These are phyloP conservation scores for Mitragyna speciosa DNA, from an alignment of 257 asterid species.

Conservation along the genomic window DNA sequence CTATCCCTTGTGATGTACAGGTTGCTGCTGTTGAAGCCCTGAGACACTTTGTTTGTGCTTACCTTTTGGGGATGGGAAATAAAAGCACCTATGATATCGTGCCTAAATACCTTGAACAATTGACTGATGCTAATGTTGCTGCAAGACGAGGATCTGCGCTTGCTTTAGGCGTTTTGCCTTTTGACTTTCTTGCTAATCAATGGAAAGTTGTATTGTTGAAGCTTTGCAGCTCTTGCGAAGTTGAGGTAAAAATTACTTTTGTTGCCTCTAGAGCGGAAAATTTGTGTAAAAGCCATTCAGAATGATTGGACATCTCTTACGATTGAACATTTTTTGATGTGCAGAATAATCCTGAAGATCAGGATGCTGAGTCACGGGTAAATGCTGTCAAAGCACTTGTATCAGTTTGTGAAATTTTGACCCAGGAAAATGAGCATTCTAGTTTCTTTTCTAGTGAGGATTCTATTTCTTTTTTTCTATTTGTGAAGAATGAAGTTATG, in stretches of 20 bases:
- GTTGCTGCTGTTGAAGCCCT: conserved; percentile 80
- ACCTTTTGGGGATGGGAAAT: conserved; percentile 45
- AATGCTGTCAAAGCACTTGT: conserved; percentile 87
- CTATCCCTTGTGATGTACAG: conserved; percentile 40
- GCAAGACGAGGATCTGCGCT: conserved; percentile 95
- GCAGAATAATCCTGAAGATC: conserved; percentile 82
- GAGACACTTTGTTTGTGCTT: conserved; percentile 56
- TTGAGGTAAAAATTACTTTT: conserved; percentile 62
- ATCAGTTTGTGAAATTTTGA: conserved; percentile 70
- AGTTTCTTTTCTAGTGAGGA: conserved; percentile 52
- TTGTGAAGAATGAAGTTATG: conserved; percentile 75
- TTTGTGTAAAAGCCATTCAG: not conserved
- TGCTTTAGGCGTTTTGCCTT: conserved; percentile 81
- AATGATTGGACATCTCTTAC: not conserved
- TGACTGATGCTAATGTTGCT: conserved; percentile 85
- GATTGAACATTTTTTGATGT: conserved; percentile 20
- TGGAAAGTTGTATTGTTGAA: conserved; percentile 68
- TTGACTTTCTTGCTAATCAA: conserved; percentile 56
- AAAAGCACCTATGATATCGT: conserved; percentile 50
- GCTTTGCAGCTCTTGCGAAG: conserved; percentile 65
- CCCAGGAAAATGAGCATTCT: conserved; percentile 43
- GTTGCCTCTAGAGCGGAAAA: conserved; percentile 21
- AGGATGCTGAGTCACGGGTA: conserved; percentile 95
- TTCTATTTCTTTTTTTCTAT: conserved; percentile 42
- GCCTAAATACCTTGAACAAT: conserved; percentile 69